Base-by-base conservation (phyloP, 2,329 filamentous ascomycete genomes). In the Aspergillus tubingensis region DNA sequence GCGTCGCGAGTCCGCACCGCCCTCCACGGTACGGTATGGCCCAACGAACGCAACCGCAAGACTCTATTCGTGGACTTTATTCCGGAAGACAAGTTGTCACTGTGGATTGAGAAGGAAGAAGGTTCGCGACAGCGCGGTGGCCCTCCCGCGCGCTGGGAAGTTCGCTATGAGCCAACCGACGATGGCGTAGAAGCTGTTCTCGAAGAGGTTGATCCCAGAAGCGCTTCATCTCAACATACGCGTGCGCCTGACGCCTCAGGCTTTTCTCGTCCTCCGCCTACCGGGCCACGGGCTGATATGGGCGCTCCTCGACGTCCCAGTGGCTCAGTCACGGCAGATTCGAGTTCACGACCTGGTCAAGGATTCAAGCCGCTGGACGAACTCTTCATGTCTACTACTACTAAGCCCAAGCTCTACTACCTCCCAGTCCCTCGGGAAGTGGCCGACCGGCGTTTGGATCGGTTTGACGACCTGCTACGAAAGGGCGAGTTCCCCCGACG, bases 1-100 rank as follows among this genome's bases (percentile, higher is more conserved):
- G 95, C 95, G 3, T 87, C 88, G 0, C 85, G 91, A 21, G 92
- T 91, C 8, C 89, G 94, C 52, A 84, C 86, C 8, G 84, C 85
- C 2, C 81, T 98, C 2, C 94, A 99, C 76, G 86, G 87, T 60
- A 85, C 84, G 21, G 85, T 92, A 38, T 98, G 93, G 91, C 94
- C 94, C 0, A 86, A 92, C 60, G 94, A 98, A 77, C 87, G 88
- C 60, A 91, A 89, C 66, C 85, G 95, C 32, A 96, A 95, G 74
- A 83, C 88, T 0, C 82, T 98, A 1, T 96, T 89, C 85, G 91
- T 91, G 3, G 95, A 99, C 74, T 98, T 95, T 73, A 83, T 98
- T 19, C 94, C 94, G 0, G 85, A 89, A 17, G 87, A 91, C 25
- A 86, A 87, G 64, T 83, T 96, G 3, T 74, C 80, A 13, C 83